These are phyloP conservation scores for Amoebophrya sp. DNA, from an alignment of 169 alveolate species.

Conservation along the genomic window DNA sequence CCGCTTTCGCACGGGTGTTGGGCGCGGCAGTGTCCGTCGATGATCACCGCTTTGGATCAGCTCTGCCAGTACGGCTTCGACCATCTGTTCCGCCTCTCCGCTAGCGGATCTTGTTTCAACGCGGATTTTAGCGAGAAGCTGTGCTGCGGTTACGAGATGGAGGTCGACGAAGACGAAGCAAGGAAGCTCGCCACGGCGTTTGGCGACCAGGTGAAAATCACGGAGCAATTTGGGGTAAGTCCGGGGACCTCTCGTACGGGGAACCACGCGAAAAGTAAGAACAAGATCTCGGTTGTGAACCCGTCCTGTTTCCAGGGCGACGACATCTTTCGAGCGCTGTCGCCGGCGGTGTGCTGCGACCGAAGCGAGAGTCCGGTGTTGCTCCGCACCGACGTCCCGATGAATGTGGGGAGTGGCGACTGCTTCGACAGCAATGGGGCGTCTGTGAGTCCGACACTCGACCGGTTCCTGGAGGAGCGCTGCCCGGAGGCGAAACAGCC, in stretches of 20 bases:
- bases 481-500: not conserved
- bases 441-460: not conserved
- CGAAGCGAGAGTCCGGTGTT: not conserved
- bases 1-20: not conserved
- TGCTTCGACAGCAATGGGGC: not conserved
- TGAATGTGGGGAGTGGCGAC: not conserved
- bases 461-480: not conserved
- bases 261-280: too few species aligned
- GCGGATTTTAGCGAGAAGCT: not conserved
- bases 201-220: too few species aligned
- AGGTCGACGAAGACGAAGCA: too few species aligned
- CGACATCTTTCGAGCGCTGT: not conserved
- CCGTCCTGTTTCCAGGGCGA: too few species aligned
- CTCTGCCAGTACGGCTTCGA: not conserved
- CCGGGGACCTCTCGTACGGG: too few species aligned
- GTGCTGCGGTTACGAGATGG: not conserved
- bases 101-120: not conserved
- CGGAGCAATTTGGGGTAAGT: too few species aligned
- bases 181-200: too few species aligned
- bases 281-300: too few species aligned
- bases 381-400: not conserved
- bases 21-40: not conserved
- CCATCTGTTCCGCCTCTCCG: not conserved
- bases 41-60: not conserved
- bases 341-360: not conserved